Percentiles rank a stretch among this genome's conserved stretches.
Evolutionary conservation across 495 filamentous ascomycete species (phyloP).

Genomic region (Annulohypoxylon maeteangense): DNA sequence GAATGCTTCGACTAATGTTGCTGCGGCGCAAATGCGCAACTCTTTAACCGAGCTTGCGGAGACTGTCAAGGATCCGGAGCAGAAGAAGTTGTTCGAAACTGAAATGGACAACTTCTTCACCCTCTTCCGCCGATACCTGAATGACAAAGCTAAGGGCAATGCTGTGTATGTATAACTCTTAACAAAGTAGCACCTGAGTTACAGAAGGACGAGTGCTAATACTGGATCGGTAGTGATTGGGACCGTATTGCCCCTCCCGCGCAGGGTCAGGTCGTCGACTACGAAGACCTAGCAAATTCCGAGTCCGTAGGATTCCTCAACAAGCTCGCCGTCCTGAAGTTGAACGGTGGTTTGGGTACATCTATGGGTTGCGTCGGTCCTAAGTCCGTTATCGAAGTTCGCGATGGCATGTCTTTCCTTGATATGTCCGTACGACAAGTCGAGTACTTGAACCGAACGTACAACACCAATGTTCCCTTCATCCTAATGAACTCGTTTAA

Average conservation of each 20-base stretch:
- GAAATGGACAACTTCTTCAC: slow-evolving; percentile 99
- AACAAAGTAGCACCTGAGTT: not conserved
- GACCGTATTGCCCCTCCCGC: slow-evolving; percentile 94
- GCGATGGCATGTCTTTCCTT: slow-evolving; percentile 99
- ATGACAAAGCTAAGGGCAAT: slow-evolving; percentile 98
- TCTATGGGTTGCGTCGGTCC: slow-evolving; percentile 99
- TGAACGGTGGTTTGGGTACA: slow-evolving; percentile 98
- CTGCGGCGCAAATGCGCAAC: slow-evolving; percentile 99
- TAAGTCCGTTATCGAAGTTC: slow-evolving; percentile 99
- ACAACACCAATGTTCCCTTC: slow-evolving; percentile 96
- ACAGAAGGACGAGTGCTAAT: slow-evolving; percentile 40
- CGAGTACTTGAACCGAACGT: slow-evolving; percentile 98
- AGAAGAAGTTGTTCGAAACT: slow-evolving; percentile 96
- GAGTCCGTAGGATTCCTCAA: slow-evolving; percentile 92
- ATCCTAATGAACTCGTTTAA: slow-evolving; percentile 99
- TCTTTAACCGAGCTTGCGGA: slow-evolving; percentile 91
- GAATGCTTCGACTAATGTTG: slow-evolving; percentile 97
- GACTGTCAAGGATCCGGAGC: slow-evolving; percentile 79
- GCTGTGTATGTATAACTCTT: slow-evolving; percentile 66
- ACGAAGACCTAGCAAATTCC: slow-evolving; percentile 83
- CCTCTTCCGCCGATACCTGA: slow-evolving; percentile 96
- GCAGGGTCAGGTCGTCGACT: slow-evolving; percentile 90
- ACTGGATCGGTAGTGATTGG: slow-evolving; percentile 72
- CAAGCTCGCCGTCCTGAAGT: slow-evolving; percentile 98
- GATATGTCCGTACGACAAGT: slow-evolving; percentile 99